Conservation (phyloP, 2,329 filamentous ascomycete species). For the Cercospora beticola region DNA sequence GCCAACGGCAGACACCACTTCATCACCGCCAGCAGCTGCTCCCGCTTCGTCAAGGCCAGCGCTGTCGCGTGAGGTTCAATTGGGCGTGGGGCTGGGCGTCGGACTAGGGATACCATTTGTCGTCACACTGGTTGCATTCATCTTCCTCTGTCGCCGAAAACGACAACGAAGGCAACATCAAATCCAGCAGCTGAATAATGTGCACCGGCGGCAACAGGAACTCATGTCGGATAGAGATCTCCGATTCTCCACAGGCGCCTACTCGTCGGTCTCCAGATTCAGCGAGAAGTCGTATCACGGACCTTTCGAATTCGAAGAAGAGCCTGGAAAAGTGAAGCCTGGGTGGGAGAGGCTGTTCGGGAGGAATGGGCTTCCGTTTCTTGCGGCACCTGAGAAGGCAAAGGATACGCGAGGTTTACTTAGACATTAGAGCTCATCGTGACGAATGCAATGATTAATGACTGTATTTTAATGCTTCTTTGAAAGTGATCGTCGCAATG, state of each 20-base stretch:
- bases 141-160: conserved; percentile 4
- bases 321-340: conserved; percentile 9
- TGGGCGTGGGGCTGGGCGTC: conserved; percentile 16
- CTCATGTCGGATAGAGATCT: neutral
- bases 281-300: conserved; percentile 18
- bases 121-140: neutral
- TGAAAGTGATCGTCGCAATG: neutral
- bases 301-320: conserved; percentile 18
- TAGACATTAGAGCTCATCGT: neutral
- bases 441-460: neutral
- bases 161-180: conserved; percentile 12
- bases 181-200: conserved; percentile 7
- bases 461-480: neutral
- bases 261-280: conserved; percentile 11
- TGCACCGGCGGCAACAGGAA: conserved; percentile 1
- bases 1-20: neutral
- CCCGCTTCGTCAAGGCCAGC: neutral
- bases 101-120: conserved; percentile 13
- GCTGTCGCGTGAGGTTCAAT: conserved; percentile 4
- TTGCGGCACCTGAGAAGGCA: conserved; percentile 2
- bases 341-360: conserved; percentile 15
- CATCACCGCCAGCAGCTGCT: neutral
- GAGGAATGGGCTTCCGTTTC: neutral
- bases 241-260: neutral
- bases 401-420: neutral